These are phyloP conservation scores for Nakazawaea ishiwadae DNA, from an alignment of 805 yeast species.

Conservation along the genomic window DNA sequence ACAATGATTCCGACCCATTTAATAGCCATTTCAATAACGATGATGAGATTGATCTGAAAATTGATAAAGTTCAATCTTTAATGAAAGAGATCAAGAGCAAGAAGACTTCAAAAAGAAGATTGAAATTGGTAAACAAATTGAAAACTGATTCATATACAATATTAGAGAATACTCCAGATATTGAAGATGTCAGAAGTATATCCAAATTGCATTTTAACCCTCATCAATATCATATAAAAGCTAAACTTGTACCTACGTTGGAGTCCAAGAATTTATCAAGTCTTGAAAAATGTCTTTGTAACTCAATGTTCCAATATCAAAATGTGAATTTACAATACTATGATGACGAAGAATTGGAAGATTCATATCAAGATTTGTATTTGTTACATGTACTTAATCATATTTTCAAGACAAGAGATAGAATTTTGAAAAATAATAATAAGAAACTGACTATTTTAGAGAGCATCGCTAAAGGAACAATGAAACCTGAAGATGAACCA, in stretches of 20 bases:
- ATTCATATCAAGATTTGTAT: conserved; percentile 54
- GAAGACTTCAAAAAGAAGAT: conserved; percentile 16
- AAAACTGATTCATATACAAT: conserved; percentile 9
- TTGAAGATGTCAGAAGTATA: conserved; percentile 13
- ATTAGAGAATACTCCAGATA: conserved; percentile 7
- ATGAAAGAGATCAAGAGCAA: conserved; percentile 25
- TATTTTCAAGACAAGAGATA: conserved; percentile 79
- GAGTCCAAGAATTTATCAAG: conserved; percentile 28
- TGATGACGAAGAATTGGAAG: conserved; percentile 36
- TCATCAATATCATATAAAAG: conserved; percentile 39
- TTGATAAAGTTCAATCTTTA: conserved; percentile 23
- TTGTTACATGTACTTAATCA: conserved; percentile 76
- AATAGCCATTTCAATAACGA: conserved; percentile 65
- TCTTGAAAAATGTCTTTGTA: conserved; percentile 49
- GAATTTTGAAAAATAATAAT: conserved; percentile 72
- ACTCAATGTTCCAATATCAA: conserved; percentile 66
- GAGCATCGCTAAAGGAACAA: conserved; percentile 30
- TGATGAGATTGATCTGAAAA: conserved; percentile 30
- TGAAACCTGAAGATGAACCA: conserved; percentile 31
- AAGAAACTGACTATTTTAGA: conserved; percentile 39
- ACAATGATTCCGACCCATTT: conserved; percentile 55
- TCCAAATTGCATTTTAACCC: conserved; percentile 11
- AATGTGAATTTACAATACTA: conserved; percentile 58
- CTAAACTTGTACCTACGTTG: conserved; percentile 31
- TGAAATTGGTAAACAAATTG: conserved; percentile 12